A percentile compares a stretch with the other conserved stretches of the same genome.
phyloP scores from a whole-genome alignment of 495 filamentous ascomycete species.

The Sphaerosporella brunnea region DNA sequence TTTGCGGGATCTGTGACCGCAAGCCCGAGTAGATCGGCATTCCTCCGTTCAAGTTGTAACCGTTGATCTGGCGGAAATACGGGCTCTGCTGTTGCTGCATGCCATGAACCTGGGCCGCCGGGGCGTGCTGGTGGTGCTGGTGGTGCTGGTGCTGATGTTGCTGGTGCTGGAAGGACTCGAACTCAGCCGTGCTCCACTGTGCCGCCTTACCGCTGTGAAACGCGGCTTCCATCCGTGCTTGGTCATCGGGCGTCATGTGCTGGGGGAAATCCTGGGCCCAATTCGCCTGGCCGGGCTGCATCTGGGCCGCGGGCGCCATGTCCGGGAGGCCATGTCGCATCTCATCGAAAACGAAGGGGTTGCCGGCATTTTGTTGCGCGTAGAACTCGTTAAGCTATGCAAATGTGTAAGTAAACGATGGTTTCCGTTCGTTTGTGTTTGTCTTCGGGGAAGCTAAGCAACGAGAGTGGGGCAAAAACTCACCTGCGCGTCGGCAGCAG shows the following conservation, averaged over 20 bases:
- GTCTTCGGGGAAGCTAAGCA: too few relatives aligned
- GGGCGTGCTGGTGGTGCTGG: background rate
- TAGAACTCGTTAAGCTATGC: slow-evolving; percentile 85
- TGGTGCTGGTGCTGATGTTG: slow-evolving; percentile 6
- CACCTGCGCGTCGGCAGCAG: slow-evolving; percentile 46
- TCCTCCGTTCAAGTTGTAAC: slow-evolving; percentile 18
- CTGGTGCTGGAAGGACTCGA: slow-evolving; percentile 29
- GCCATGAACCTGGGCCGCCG: background rate
- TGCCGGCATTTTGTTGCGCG: slow-evolving; percentile 37
- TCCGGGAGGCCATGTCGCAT: slow-evolving; percentile 39
- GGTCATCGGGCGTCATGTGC: slow-evolving; percentile 29
- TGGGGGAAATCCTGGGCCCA: slow-evolving; percentile 50
- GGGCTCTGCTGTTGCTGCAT: slow-evolving; percentile 1
- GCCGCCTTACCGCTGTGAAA: slow-evolving; percentile 37
- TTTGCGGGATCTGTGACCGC: slow-evolving; percentile 34
- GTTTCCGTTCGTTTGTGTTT: too few relatives aligned
- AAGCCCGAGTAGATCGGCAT: slow-evolving; percentile 19
- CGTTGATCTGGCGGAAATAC: slow-evolving; percentile 5
- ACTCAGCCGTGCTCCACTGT: slow-evolving; percentile 67
- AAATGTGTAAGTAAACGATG: slow-evolving; percentile 12
- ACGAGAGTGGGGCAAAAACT: slow-evolving; percentile 3
- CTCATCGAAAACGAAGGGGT: slow-evolving; percentile 53
- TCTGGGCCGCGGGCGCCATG: slow-evolving; percentile 8
- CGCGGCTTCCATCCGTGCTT: slow-evolving; percentile 63
- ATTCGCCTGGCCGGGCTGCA: background rate